These are phyloP conservation scores for Mycogone perniciosa DNA, from an alignment of 2,329 filamentous ascomycete genomes.

Conservation along the genomic window DNA sequence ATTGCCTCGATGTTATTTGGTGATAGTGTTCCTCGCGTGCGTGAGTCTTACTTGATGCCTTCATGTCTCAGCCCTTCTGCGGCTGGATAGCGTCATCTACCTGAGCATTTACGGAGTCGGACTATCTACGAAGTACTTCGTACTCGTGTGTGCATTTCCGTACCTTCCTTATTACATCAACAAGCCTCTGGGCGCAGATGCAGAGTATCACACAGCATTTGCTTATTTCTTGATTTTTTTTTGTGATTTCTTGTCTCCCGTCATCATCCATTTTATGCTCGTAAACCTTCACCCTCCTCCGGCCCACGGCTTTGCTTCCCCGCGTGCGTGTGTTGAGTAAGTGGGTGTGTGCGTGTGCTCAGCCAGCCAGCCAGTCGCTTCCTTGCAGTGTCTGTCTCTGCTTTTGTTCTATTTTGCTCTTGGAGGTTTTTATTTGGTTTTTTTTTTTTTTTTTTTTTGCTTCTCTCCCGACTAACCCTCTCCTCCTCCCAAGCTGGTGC, in stretches of 20 bases:
- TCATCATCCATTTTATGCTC: neutral
- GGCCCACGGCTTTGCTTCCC: slow-evolving; percentile 1
- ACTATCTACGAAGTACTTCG: neutral
- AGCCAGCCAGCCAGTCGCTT: neutral
- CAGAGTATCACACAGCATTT: neutral
- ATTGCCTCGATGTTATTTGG: too few species aligned
- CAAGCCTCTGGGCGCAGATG: neutral
- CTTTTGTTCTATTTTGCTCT: neutral
- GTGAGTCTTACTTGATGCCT: neutral
- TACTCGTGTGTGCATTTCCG: neutral
- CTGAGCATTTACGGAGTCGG: neutral
- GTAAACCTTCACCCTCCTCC: neutral
- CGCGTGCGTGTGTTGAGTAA: slow-evolving; percentile 1
- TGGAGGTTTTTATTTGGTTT: neutral
- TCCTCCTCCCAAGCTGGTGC: neutral
- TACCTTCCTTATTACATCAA: neutral
- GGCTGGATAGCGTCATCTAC: neutral
- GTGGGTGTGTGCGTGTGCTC: slow-evolving; percentile 1
- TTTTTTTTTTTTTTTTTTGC: neutral
- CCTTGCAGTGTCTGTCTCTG: neutral
- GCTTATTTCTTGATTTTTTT: too few species aligned
- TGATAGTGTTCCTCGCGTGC: too few species aligned
- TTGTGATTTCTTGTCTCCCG: neutral
- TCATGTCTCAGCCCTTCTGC: neutral
- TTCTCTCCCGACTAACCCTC: neutral